A percentile compares a stretch with the other conserved stretches of the same genome.
These are phyloP conservation scores for Spongospora subterranea DNA, from an alignment of 208 protist genomes.

Conservation along the genomic window DNA sequence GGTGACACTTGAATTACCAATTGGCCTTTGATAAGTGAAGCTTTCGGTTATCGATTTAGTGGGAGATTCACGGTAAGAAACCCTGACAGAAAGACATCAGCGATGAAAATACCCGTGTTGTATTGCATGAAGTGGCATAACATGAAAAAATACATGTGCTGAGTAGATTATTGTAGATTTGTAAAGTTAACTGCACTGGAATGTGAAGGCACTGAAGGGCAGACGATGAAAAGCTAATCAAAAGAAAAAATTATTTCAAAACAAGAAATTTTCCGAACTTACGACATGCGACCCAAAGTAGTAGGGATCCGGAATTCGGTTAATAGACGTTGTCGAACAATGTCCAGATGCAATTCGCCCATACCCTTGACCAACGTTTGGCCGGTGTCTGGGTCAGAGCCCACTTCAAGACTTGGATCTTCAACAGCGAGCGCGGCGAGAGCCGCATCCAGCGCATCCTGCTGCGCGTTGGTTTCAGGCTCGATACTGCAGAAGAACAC, in stretches of 20 bases:
- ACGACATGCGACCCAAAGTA: constrained; percentile 21
- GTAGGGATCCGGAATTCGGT: constrained; percentile 40
- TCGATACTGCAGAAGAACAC: constrained; percentile 76
- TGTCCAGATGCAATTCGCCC: constrained; percentile 70
- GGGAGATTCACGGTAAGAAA: neutral
- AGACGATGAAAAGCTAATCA: neutral
- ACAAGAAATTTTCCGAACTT: neutral
- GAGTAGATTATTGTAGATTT: no score
- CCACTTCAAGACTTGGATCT: constrained; percentile 65
- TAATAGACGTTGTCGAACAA: constrained; percentile 65
- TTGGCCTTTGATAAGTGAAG: neutral
- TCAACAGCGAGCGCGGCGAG: constrained; percentile 59
- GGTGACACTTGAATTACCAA: no score
- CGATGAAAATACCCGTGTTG: no score
- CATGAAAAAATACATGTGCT: no score
- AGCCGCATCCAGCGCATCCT: constrained; percentile 65
- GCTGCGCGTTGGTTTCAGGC: constrained; percentile 48
- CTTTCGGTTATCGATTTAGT: neutral
- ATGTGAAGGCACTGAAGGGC: neutral
- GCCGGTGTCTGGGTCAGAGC: constrained; percentile 45
- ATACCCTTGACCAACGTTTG: constrained; percentile 68
- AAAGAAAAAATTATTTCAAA: neutral
- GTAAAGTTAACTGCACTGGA: neutral
- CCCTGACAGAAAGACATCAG: neutral
- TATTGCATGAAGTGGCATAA: no score